These are phyloP conservation scores for Opeltia flavorubescens DNA, from an alignment of 495 filamentous ascomycete species.

Conservation along the genomic window DNA sequence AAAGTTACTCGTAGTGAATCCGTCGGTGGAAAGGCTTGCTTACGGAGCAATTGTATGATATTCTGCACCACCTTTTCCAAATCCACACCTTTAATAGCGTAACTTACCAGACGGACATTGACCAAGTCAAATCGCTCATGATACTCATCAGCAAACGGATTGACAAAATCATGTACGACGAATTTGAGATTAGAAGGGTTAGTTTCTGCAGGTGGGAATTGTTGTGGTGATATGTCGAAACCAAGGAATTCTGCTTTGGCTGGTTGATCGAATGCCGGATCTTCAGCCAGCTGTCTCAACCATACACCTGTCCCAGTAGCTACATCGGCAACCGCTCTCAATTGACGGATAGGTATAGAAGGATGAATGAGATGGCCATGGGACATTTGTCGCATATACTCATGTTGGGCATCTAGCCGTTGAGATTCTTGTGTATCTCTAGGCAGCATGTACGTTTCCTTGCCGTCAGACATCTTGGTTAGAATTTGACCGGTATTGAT, in stretches of 20 bases:
- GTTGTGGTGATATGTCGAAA: slow-evolving; percentile 24
- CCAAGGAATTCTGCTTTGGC: slow-evolving; percentile 14
- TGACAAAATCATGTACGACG: slow-evolving; percentile 20
- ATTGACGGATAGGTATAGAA: slow-evolving; percentile 15
- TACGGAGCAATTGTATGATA: slow-evolving; percentile 9
- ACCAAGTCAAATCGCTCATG: slow-evolving; percentile 14
- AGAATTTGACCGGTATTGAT: neutral
- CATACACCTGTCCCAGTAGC: slow-evolving; percentile 27
- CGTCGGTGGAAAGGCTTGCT: neutral
- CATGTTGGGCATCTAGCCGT: slow-evolving; percentile 20
- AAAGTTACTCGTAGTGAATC: neutral
- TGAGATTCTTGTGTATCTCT: slow-evolving; percentile 16
- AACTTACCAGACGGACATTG: slow-evolving; percentile 12
- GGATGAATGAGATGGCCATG: slow-evolving; percentile 18
- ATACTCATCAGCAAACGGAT: slow-evolving; percentile 16
- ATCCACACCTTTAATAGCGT: slow-evolving; percentile 7
- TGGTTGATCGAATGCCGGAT: slow-evolving; percentile 4
- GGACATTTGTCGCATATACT: slow-evolving; percentile 14
- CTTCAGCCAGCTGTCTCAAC: slow-evolving; percentile 14
- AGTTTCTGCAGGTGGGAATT: slow-evolving; percentile 17
- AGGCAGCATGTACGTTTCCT: slow-evolving; percentile 21
- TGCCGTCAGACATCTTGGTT: neutral
- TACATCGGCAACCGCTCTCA: slow-evolving; percentile 22
- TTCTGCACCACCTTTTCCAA: slow-evolving; percentile 10
- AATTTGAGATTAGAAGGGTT: slow-evolving; percentile 8